phyloP scores from a whole-genome alignment of 192 early-diverging fungal species.

The Coemansia nantahalensis region DNA sequence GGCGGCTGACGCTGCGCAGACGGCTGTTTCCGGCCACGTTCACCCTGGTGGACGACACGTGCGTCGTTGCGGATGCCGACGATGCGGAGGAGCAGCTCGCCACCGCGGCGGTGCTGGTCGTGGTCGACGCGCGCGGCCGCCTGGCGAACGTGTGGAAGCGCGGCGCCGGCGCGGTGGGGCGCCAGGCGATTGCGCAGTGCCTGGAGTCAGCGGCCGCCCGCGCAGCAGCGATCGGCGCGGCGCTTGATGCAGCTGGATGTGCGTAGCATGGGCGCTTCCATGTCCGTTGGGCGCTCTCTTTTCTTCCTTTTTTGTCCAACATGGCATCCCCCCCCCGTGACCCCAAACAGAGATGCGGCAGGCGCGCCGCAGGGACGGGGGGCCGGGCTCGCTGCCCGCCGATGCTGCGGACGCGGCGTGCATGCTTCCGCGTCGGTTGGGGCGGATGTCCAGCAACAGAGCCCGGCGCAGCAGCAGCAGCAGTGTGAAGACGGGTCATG shows the following conservation, averaged over 20 bases:
- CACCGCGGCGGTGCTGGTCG: slow-evolving; percentile 26
- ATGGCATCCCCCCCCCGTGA: too few relatives aligned
- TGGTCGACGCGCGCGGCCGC: slow-evolving; percentile 14
- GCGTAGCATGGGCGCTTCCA: not conserved
- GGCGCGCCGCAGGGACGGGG: too few relatives aligned
- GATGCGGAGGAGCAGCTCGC: slow-evolving; percentile 47
- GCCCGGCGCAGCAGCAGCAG: too few relatives aligned
- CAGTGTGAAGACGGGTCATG: too few relatives aligned
- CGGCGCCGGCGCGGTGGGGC: slow-evolving; percentile 22
- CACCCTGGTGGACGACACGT: slow-evolving; percentile 34
- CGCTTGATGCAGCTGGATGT: not conserved
- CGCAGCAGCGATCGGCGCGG: slow-evolving; percentile 8
- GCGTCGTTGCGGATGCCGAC: slow-evolving; percentile 48
- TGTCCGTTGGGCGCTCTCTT: too few relatives aligned
- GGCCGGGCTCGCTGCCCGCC: too few relatives aligned
- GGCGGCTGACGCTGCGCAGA: slow-evolving; percentile 9
- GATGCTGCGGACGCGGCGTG: too few relatives aligned
- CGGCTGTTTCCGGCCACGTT: slow-evolving; percentile 39
- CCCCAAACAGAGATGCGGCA: too few relatives aligned
- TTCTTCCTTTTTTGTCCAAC: too few relatives aligned
- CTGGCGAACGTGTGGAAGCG: slow-evolving; percentile 52
- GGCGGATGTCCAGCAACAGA: too few relatives aligned
- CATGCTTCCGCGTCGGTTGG: too few relatives aligned
- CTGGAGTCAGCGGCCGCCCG: slow-evolving; percentile 15
- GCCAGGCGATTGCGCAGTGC: slow-evolving; percentile 25